Evolutionary conservation across 345 rosid genomes (phyloP), one percentile per base, ranked within the genome.

Genomic region (Murraya koenigii): DNA sequence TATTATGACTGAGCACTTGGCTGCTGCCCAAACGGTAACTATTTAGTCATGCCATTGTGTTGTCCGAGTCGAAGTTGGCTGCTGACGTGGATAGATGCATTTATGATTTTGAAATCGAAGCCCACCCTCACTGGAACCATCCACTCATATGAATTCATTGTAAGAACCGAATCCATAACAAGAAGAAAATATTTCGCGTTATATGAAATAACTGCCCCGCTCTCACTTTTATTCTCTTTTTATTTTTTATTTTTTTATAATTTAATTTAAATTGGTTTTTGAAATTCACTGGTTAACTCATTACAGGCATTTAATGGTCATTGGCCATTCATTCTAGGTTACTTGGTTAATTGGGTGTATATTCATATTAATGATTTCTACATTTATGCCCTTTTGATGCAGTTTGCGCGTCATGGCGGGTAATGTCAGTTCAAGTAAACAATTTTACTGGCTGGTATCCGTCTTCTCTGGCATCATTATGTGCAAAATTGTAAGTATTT

Each of bases 401-500:
- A 74, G 77, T 17, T 72, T 49, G 65, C 69, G 62, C 78, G 64
- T 15, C 33, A 84, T 82, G 81, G 65, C 49, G 84, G 81, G 54
- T n/a, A 80, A 38, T 33, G 71, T 67, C 22, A 59, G 33, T 61
- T 75, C 82, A 67, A 69, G 79, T 68, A 80, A 72, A 79, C 80
- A 80, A 63, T 54, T 80, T 72, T 64, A 80, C 35, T 77, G 84
- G 85, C 71, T 87, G 64, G 82, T 77, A 35, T 80, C 88, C 19
- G 52, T 83, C 60, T 76, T 84, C 66, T 79, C 60, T 54, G 90
- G 94, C 64, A 83, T 87, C 76, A 55, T 87, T 78, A 80, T 86
- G 77, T 90, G 94, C 81, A 84, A 75, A 76, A 58, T 81, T 73
- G 94, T 88, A 79, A 87, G 90, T 72, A 25, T 68, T 28, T 17